phyloP scores from a whole-genome alignment of 805 yeast genomes.

The Blastobotrys chiropterorum region DNA sequence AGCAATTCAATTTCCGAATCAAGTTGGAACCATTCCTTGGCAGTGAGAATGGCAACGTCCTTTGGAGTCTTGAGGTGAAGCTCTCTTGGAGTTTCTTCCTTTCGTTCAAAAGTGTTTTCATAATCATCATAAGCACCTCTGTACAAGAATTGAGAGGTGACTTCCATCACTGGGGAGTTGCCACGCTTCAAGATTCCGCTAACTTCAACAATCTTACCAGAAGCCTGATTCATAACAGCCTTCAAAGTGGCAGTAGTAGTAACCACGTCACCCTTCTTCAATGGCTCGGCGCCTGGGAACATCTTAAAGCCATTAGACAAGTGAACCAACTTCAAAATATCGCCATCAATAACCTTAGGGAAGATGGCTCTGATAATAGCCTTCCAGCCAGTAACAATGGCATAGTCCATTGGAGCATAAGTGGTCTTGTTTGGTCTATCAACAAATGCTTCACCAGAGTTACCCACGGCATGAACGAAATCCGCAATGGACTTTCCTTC shows the following conservation, averaged over 20 bases:
- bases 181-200: slow-evolving; percentile 80
- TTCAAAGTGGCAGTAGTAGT: slow-evolving; percentile 76
- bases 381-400: slow-evolving; percentile 97
- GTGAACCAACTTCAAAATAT: slow-evolving; percentile 87
- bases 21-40: slow-evolving; percentile 97
- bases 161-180: slow-evolving; percentile 81
- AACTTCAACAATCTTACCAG: slow-evolving; percentile 95
- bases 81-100: slow-evolving; percentile 81
- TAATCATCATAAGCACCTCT: slow-evolving; percentile 86
- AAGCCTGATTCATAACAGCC: slow-evolving; percentile 83
- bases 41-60: slow-evolving; percentile 87
- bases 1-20: slow-evolving; percentile 58
- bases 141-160: slow-evolving; percentile 91
- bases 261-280: slow-evolving; percentile 82
- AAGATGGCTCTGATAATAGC: slow-evolving; percentile 97
- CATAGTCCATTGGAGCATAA: slow-evolving; percentile 98
- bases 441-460: slow-evolving; percentile 93
- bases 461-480: slow-evolving; percentile 95
- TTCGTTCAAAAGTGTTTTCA: slow-evolving; percentile 86
- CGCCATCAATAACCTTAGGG: slow-evolving; percentile 96
- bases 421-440: slow-evolving; percentile 69
- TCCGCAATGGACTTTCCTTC: slow-evolving; percentile 76
- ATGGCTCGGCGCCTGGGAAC: slow-evolving; percentile 86
- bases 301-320: slow-evolving; percentile 90
- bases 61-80: slow-evolving; percentile 64